Conservation (phyloP, 129 eudicot species). For the Centaurea solstitialis region DNA sequence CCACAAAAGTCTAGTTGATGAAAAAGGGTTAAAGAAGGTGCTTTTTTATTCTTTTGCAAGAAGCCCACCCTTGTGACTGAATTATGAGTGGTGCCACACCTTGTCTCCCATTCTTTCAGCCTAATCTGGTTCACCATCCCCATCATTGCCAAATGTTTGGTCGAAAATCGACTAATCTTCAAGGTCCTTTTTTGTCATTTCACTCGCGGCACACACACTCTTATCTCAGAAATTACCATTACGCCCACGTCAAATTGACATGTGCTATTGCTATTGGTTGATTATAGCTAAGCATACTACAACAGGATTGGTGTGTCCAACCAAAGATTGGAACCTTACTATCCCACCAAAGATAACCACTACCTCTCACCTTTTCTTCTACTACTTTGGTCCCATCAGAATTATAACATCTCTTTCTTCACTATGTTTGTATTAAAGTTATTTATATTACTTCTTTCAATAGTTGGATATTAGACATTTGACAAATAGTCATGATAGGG, state of each 20-base stretch:
- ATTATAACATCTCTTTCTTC: not conserved
- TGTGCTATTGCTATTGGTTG: conserved; percentile 1
- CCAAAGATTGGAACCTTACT: conserved; percentile 7
- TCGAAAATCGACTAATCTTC: not conserved
- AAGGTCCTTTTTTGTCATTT: conserved; percentile 11
- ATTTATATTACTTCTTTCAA: not conserved
- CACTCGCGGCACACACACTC: not conserved
- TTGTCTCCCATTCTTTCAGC: conserved; percentile 31
- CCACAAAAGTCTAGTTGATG: conserved; percentile 35
- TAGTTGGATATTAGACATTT: not conserved
- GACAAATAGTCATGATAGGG: not conserved
- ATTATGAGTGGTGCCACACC: conserved; percentile 39
- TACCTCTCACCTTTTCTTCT: conserved; percentile 22
- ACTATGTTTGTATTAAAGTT: not conserved
- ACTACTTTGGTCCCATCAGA: conserved; percentile 14
- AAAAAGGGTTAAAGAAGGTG: conserved; percentile 13
- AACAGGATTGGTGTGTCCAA: conserved; percentile 10
- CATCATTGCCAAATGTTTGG: conserved; percentile 25
- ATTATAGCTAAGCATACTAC: conserved; percentile 16
- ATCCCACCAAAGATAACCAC: conserved; percentile 21
- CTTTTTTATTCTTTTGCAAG: conserved; percentile 23
- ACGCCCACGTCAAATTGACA: not conserved
- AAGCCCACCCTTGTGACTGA: conserved; percentile 36
- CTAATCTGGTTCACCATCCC: conserved; percentile 32
- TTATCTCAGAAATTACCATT: not conserved